Evolutionary conservation across 352 stramenopile species (phyloP), one percentile per base, ranked within the genome.

Genomic region (Globisporangium viniferum): DNA sequence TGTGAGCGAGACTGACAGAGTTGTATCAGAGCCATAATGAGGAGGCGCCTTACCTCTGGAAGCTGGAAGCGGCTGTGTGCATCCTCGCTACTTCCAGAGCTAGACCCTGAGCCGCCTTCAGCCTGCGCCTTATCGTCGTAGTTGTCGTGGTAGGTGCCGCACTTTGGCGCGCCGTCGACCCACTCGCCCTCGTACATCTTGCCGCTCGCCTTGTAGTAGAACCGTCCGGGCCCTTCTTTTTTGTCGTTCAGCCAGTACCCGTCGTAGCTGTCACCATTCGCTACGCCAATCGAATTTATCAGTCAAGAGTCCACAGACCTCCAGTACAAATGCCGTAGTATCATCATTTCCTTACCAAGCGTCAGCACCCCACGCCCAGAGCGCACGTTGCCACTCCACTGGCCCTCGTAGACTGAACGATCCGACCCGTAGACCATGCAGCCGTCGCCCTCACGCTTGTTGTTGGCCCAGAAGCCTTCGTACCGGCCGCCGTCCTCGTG

Each of bases 161-260:
- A 97, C 51, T 91, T 82, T 0, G 91, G 85, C 0, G 79, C 73
- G 22, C 75, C 90, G 36, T 90, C 80, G 15, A 90, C 84, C 92
- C 92, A 98, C 70, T 97, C 88, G 39, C 89, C 92, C 75, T 96
- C 86, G 76, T 97, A 97, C 56, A 94, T 76, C 61, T 94, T 94
- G 58, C 81, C 73, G 8, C 86, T 96, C 2, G 75, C 79, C 66
- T 89, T 90, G 73, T 96, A 97, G 74, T 87, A 90, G 67, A 87
- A 97, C 39, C 82, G 74, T 24, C 92, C 91, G 4, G 84, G 79
- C 0, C 90, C 90, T 86, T 97, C 85, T 71, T 97, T 97, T 66
- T 93, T 87, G 77, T 95, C 91, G 58, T 94, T 77, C 4, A 91
- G 64, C 85, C 91, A 96, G 59, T 93, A 84, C 49, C 89, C 91